Conservation (phyloP, 2,329 filamentous ascomycete genomes). For the Talaromyces sp. region DNA sequence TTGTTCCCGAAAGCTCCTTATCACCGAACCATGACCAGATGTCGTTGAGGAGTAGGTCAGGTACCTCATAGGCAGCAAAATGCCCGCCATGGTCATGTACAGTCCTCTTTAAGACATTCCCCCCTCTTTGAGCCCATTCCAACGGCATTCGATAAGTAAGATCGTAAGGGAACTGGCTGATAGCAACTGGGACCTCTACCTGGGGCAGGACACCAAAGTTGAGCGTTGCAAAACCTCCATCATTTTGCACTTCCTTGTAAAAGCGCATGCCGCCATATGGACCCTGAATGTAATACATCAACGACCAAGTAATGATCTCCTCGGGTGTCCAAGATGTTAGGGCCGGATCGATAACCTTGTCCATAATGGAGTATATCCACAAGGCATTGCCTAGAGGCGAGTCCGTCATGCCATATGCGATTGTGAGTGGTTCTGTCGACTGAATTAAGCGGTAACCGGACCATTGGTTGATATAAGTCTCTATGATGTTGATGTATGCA, state of each 20-base stretch:
- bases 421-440: slow-evolving; percentile 3
- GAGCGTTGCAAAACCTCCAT: slow-evolving; percentile 2
- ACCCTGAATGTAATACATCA: slow-evolving; percentile 11
- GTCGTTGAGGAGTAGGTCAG: slow-evolving; percentile 1
- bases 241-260: slow-evolving; percentile 8
- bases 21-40: slow-evolving; percentile 12
- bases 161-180: slow-evolving; percentile 7
- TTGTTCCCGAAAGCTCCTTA: slow-evolving; percentile 9
- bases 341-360: neutral
- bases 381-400: slow-evolving; percentile 6
- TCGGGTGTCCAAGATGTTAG: slow-evolving; percentile 5
- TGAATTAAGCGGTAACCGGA: slow-evolving; percentile 8
- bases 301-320: slow-evolving; percentile 9
- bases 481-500: slow-evolving; percentile 4
- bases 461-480: slow-evolving; percentile 3
- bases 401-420: slow-evolving; percentile 8
- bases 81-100: slow-evolving; percentile 1
- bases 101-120: slow-evolving; percentile 10
- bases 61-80: slow-evolving; percentile 4
- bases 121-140: slow-evolving; percentile 4
- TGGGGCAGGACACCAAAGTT: slow-evolving; percentile 2
- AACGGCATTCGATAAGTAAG: slow-evolving; percentile 5
- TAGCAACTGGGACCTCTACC: slow-evolving; percentile 5
- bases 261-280: slow-evolving; percentile 6
- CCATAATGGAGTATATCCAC: slow-evolving; percentile 5